Conservation (phyloP, 345 rosid genomes). For the Salix suchowensis region DNA sequence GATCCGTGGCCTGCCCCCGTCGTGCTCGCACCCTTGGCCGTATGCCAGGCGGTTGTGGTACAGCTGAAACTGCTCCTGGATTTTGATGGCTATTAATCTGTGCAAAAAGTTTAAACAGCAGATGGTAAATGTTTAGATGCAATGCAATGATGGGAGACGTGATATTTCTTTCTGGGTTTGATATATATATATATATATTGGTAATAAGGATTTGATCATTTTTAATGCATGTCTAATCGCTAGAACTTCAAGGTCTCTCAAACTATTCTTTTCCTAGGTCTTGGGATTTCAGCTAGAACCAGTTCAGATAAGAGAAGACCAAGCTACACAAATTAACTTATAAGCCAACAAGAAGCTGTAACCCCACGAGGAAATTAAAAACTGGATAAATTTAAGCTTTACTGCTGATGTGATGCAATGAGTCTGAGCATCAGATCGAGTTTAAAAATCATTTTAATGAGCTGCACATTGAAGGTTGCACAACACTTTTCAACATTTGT, state of each 20-base stretch:
- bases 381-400: not conserved
- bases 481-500: not conserved
- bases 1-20: conserved; percentile 36
- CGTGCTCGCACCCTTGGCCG: conserved; percentile 31
- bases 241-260: not conserved
- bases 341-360: not conserved
- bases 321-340: not conserved
- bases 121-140: not conserved
- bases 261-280: not conserved
- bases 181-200: too few species aligned
- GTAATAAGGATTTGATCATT: too few species aligned
- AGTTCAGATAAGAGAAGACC: not conserved
- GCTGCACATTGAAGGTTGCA: not conserved
- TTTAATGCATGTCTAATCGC: too few species aligned
- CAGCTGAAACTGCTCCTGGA: conserved; percentile 30
- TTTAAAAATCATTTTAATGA: not conserved
- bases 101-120: not conserved
- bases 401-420: not conserved
- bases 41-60: conserved; percentile 37
- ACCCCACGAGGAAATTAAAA: not conserved
- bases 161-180: too few species aligned
- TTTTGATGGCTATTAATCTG: conserved; percentile 49
- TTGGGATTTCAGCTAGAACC: not conserved
- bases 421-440: not conserved
- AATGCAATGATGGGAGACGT: not conserved